Evolutionary conservation across 2,329 filamentous ascomycete species (phyloP), one percentile per base, ranked within the genome.

Genomic region (Calonectria montana): DNA sequence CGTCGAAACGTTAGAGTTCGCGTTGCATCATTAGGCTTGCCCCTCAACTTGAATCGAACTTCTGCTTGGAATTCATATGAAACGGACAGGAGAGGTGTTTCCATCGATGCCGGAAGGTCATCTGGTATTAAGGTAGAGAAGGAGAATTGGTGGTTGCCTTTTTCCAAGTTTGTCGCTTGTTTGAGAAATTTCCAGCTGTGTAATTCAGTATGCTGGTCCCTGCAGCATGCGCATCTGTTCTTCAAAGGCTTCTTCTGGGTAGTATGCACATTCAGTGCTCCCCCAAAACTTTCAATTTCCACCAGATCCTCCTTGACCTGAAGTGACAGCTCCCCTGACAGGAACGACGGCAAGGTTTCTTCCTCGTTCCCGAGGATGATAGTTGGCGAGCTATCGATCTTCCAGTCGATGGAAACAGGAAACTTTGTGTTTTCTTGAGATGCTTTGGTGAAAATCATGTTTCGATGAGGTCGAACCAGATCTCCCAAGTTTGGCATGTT

Each of bases 111-210:
- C 1, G 96, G 96, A 1, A 97, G 88, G 78, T 96, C 90, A 18
- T 96, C 96, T 0, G 93, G 92, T 37, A 98, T 89, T 55, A 97
- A 87, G 75, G 94, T 92, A 77, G 94, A 97, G 83, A 98, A 97
- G 25, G 96, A 96, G 80, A 96, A 97, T 39, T 90, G 39, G 13
- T 77, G 59, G 8, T 3, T 50, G 0, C 67, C 50, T 3, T 5
- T 29, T 0, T 43, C 6, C 0, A 78, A 21, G 2, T 21, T 53
- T 0, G 27, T 63, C 0, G 55, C 10, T 7, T 63, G 55, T n/a
- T n/a, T 45, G 23, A 71, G 23, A 1, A 78, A 67, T 0, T 59
- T 39, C 35, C 74, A 77, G 6, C 64, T 21, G 23, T 78, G 74
- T 3, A 78, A 39, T 16, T 77, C 74, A 0, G 61, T 63, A 12